Conservation (phyloP, 148 eudicot genomes). For the Camellia granthamiana region DNA sequence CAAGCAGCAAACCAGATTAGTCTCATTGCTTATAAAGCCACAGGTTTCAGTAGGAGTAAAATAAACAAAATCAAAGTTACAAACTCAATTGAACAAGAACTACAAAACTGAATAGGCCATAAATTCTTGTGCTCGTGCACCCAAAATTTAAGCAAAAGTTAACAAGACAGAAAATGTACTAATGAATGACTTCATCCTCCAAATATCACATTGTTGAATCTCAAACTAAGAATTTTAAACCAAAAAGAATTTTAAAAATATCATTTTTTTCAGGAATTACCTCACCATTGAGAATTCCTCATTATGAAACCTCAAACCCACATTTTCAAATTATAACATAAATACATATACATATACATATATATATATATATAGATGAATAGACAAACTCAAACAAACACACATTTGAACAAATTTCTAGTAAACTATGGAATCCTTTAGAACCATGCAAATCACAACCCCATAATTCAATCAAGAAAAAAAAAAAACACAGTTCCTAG, state of each 20-base stretch:
- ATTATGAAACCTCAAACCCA: slow-evolving; percentile 12
- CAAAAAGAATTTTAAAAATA: background rate
- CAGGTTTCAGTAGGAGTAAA: background rate
- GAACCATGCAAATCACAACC: background rate
- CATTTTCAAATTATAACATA: background rate
- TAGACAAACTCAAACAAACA: slow-evolving; percentile 1
- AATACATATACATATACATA: background rate
- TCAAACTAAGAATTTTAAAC: background rate
- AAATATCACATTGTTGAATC: background rate
- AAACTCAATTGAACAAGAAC: slow-evolving; percentile 7
- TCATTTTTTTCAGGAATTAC: background rate
- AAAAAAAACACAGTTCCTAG: background rate
- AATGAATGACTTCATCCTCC: background rate
- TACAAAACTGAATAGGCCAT: background rate
- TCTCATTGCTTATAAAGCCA: background rate
- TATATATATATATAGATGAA: background rate
- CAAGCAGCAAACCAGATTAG: slow-evolving; percentile 9
- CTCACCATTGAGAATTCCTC: slow-evolving; percentile 20
- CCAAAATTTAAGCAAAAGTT: background rate
- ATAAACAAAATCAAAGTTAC: background rate
- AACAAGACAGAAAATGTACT: background rate
- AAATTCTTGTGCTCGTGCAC: background rate
- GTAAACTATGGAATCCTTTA: background rate
- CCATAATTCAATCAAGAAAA: background rate
- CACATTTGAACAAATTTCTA: background rate